Conservation (phyloP, 768 basidiomycete genomes). For the Solioccasus polychromus region DNA sequence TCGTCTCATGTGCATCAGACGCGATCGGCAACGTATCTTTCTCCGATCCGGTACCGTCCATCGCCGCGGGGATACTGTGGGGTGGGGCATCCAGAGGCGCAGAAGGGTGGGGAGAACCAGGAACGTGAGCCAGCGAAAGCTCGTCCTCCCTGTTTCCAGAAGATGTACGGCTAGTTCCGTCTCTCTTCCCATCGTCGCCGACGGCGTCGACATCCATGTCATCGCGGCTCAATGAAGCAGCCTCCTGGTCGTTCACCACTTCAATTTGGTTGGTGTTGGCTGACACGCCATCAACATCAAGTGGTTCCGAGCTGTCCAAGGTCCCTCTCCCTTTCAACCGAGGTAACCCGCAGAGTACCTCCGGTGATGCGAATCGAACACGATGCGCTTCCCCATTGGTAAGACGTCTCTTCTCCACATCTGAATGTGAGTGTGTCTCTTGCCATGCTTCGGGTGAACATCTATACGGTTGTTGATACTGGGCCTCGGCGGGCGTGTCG, state of each 20-base stretch:
- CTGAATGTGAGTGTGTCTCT: neutral
- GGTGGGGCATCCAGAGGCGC: neutral
- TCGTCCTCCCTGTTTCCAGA: neutral
- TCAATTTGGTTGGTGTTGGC: neutral
- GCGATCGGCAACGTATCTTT: neutral
- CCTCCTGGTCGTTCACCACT: neutral
- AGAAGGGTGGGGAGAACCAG: neutral
- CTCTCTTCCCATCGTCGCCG: conserved; percentile 3
- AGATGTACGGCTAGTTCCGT: neutral
- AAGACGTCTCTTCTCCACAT: conserved; percentile 12
- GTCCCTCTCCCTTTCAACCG: conserved; percentile 7
- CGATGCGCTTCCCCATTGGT: conserved; percentile 16
- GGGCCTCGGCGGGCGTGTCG: conserved; percentile 25
- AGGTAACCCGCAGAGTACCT: conserved; percentile 18
- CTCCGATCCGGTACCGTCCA: neutral
- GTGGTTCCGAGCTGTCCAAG: neutral
- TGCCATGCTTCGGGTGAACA: conserved; percentile 14
- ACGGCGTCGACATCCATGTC: conserved; percentile 18
- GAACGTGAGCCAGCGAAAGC: no score
- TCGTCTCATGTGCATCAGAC: conserved; percentile 2
- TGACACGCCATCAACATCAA: neutral
- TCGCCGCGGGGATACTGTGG: neutral
- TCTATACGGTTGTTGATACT: conserved; percentile 15
- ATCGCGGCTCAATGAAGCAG: conserved; percentile 2
- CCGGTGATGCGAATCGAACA: conserved; percentile 33